Conservation (phyloP, 768 basidiomycete genomes). For the Coprinopsis strossmayeri region DNA sequence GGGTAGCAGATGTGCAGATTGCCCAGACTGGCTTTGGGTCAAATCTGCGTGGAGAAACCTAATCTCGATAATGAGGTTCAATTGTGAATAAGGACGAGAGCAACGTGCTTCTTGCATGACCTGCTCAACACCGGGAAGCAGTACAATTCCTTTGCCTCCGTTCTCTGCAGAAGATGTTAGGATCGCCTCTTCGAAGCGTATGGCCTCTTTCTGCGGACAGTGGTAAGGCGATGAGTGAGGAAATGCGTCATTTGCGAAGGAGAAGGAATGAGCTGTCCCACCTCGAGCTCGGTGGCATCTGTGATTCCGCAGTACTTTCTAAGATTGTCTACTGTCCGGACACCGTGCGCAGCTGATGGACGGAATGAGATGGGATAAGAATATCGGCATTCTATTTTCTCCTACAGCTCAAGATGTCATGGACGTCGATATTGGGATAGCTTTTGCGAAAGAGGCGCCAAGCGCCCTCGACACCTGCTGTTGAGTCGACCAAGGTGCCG, state of each 20-base stretch:
- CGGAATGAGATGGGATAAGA: slow-evolving; percentile 2
- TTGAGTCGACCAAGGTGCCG: slow-evolving; percentile 78
- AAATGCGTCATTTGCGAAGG: too few species aligned
- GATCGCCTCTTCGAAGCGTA: slow-evolving; percentile 77
- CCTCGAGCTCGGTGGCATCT: slow-evolving; percentile 65
- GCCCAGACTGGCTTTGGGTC: slow-evolving; percentile 70
- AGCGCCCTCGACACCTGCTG: slow-evolving; percentile 73
- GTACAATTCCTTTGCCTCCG: slow-evolving; percentile 56
- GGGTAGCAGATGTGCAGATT: slow-evolving; percentile 84
- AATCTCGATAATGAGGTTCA: background rate
- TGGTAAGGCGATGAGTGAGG: too few species aligned
- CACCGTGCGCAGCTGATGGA: slow-evolving; percentile 64
- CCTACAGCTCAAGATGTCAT: slow-evolving; percentile 58
- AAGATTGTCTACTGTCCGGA: slow-evolving; percentile 80
- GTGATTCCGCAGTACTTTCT: slow-evolving; percentile 62
- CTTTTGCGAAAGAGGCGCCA: slow-evolving; percentile 72
- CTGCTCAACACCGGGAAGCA: slow-evolving; percentile 63
- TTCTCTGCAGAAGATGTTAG: slow-evolving; percentile 49
- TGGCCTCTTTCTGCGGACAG: slow-evolving; percentile 51
- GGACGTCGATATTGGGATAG: slow-evolving; percentile 61
- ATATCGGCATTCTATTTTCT: slow-evolving; percentile 5
- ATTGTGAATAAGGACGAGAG: slow-evolving; percentile 2
- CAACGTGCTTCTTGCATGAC: slow-evolving; percentile 48
- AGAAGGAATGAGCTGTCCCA: too few species aligned
- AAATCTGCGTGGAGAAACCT: slow-evolving; percentile 31